These are phyloP conservation scores for Dactylellina drechsleri DNA, from an alignment of 2,329 filamentous ascomycete species.

Conservation along the genomic window DNA sequence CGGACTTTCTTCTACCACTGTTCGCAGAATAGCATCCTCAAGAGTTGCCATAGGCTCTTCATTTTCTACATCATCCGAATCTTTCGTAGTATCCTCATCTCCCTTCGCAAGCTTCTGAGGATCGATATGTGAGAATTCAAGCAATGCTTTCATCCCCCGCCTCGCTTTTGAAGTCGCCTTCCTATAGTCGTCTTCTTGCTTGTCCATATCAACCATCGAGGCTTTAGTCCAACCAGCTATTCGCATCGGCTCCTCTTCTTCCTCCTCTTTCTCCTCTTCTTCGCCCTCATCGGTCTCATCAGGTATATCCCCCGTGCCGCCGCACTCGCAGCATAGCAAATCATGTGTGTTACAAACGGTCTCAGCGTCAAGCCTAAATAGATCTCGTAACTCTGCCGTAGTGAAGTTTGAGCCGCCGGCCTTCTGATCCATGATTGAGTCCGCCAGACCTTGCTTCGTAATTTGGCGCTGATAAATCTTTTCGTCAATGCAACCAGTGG, in stretches of 20 bases:
- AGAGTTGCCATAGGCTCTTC: conserved; percentile 60
- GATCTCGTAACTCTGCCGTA: conserved; percentile 72
- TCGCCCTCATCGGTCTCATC: conserved; percentile 60
- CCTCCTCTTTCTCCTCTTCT: conserved; percentile 59
- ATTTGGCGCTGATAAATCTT: conserved; percentile 80
- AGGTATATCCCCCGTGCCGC: conserved; percentile 65
- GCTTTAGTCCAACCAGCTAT: conserved; percentile 57
- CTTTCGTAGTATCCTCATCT: conserved; percentile 1
- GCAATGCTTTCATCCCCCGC: conserved; percentile 45
- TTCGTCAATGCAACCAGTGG: conserved; percentile 76
- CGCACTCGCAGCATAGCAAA: conserved; percentile 72
- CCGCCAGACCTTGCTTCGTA: conserved; percentile 75
- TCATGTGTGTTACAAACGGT: conserved; percentile 75
- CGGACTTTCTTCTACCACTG: conserved; percentile 64
- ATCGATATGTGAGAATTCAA: conserved; percentile 56
- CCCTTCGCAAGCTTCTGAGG: conserved; percentile 55
- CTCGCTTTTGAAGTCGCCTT: conserved; percentile 44
- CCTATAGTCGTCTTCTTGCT: conserved; percentile 59
- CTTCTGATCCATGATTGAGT: conserved; percentile 77
- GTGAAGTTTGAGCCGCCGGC: conserved; percentile 71
- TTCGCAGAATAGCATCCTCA: conserved; percentile 66
- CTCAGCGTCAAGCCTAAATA: conserved; percentile 73
- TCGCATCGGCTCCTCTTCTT: conserved; percentile 59
- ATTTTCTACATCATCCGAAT: conserved; percentile 55
- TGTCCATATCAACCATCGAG: conserved; percentile 58